Percentiles rank a stretch among this genome's conserved stretches.
Evolutionary conservation across 768 basidiomycete species (phyloP).

Genomic region (Mycena vitilis): DNA sequence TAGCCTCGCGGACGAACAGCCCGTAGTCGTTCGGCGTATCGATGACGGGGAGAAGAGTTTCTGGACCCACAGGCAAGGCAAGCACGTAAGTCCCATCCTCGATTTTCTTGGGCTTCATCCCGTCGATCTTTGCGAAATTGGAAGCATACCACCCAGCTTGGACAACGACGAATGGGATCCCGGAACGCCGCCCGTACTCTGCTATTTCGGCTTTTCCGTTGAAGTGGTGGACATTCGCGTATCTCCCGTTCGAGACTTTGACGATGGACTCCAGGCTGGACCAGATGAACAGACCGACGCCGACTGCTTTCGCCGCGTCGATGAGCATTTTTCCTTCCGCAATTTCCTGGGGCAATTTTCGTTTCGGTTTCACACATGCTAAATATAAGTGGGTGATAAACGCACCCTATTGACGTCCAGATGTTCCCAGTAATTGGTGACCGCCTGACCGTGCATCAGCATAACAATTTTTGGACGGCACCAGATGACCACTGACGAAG

Average conservation of each 20-base stretch:
- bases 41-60: slow-evolving; percentile 28
- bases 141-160: slow-evolving; percentile 30
- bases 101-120: slow-evolving; percentile 18
- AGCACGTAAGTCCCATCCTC: slow-evolving; percentile 24
- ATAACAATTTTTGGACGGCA: background rate
- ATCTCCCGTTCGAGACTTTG: slow-evolving; percentile 25
- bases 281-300: slow-evolving; percentile 28
- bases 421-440: slow-evolving; percentile 37
- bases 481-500: slow-evolving; percentile 25
- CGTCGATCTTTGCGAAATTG: slow-evolving; percentile 24
- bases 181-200: slow-evolving; percentile 19
- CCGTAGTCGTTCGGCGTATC: slow-evolving; percentile 33
- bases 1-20: slow-evolving; percentile 26
- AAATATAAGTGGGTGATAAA: background rate
- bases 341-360: slow-evolving; percentile 20
- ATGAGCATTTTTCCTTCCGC: slow-evolving; percentile 32
- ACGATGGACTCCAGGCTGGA: slow-evolving; percentile 30
- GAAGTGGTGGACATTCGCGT: slow-evolving; percentile 33
- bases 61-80: slow-evolving; percentile 28
- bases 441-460: slow-evolving; percentile 6
- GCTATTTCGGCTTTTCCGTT: slow-evolving; percentile 31
- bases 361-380: background rate
- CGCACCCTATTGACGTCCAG: slow-evolving; percentile 23
- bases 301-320: slow-evolving; percentile 25
- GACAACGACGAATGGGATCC: slow-evolving; percentile 28